Percentiles rank a stretch among this genome's conserved stretches.
phyloP scores from a whole-genome alignment of 306 rosid genomes.

The Prunus persica region DNA sequence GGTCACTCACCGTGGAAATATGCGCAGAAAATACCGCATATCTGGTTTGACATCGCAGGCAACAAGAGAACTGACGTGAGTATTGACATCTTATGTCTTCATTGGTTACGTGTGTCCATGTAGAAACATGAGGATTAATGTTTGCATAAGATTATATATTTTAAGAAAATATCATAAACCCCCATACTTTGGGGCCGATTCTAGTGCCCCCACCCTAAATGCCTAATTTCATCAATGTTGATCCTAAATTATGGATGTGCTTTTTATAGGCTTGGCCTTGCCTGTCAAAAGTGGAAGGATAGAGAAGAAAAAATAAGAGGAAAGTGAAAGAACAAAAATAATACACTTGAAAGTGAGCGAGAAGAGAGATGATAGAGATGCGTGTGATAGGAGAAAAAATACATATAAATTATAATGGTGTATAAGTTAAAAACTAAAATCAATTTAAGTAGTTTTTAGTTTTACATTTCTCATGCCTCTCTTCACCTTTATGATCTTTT shows the following conservation, averaged over 20 bases:
- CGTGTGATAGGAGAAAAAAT: neutral
- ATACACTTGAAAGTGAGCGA: neutral
- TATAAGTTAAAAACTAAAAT: neutral
- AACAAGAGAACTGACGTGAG: slow-evolving; percentile 86
- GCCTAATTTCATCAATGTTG: neutral
- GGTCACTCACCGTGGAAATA: slow-evolving; percentile 91
- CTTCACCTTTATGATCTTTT: neutral
- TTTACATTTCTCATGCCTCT: neutral
- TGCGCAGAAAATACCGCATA: slow-evolving; percentile 90
- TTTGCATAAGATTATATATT: neutral
- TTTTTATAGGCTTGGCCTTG: neutral
- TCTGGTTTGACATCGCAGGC: slow-evolving; percentile 89
- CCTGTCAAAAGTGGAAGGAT: neutral
- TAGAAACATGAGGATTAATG: neutral
- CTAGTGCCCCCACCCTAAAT: neutral
- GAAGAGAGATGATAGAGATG: neutral
- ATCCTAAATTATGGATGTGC: neutral
- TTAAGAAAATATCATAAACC: neutral
- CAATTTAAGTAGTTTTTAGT: neutral
- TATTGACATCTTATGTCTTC: neutral
- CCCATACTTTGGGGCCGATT: neutral
- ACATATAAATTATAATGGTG: neutral
- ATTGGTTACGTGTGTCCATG: neutral
- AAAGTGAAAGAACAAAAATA: neutral
- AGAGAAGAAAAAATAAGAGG: neutral